phyloP scores from a whole-genome alignment of 371 early-diverging fungal genomes.

The Actinomortierella wolfii region DNA sequence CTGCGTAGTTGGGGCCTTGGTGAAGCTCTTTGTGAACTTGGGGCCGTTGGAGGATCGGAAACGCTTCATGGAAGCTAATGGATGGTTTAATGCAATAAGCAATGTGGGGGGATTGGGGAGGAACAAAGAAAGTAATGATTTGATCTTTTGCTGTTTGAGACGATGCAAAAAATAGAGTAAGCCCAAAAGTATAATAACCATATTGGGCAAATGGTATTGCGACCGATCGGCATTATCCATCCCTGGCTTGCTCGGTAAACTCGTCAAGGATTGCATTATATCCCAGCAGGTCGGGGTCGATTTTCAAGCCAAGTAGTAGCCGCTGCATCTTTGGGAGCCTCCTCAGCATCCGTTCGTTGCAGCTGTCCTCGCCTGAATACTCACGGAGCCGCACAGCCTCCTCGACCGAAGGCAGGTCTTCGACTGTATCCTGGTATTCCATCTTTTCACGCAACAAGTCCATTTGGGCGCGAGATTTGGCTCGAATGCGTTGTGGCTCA shows the following conservation, averaged over 20 bases:
- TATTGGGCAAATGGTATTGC: too few relatives aligned
- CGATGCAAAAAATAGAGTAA: too few relatives aligned
- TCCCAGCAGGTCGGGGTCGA: slow-evolving; percentile 22
- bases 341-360: neutral
- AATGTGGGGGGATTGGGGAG: too few relatives aligned
- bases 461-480: neutral
- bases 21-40: neutral
- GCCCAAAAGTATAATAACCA: too few relatives aligned
- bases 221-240: neutral
- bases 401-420: slow-evolving; percentile 38
- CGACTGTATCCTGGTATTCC: slow-evolving; percentile 25
- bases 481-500: too few relatives aligned
- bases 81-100: too few relatives aligned
- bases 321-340: slow-evolving; percentile 26
- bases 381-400: slow-evolving; percentile 19
- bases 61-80: too few relatives aligned
- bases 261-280: slow-evolving; percentile 30
- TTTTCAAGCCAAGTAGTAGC: slow-evolving; percentile 18
- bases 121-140: too few relatives aligned
- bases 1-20: slow-evolving; percentile 56
- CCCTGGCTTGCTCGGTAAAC: slow-evolving; percentile 9
- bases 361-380: slow-evolving; percentile 2
- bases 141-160: too few relatives aligned
- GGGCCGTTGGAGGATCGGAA: too few relatives aligned
- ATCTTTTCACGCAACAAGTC: slow-evolving; percentile 18